Percentiles rank a stretch among this genome's conserved stretches.
phyloP scores from a whole-genome alignment of 2,329 filamentous ascomycete species.

The Diaporthe australafricana region DNA sequence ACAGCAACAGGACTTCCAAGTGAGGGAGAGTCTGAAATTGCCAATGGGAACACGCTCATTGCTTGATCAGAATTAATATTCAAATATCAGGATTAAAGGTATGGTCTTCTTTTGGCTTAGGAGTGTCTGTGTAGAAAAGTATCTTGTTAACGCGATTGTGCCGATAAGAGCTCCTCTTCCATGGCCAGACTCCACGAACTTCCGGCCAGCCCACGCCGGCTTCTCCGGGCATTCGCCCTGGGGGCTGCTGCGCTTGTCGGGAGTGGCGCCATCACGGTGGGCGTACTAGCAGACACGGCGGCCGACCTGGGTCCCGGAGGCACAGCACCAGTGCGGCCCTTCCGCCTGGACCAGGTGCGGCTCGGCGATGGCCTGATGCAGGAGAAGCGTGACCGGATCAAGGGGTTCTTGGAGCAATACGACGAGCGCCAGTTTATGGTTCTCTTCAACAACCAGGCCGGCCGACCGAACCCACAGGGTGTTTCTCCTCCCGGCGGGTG shows the following conservation, averaged over 20 bases:
- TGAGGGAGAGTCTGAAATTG: not conserved
- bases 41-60: not conserved
- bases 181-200: not conserved
- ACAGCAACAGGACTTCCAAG: not conserved
- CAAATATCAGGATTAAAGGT: not conserved
- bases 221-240: not conserved
- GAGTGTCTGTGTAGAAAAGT: not conserved
- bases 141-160: not conserved
- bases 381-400: slow-evolving; percentile 49
- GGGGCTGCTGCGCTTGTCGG: slow-evolving; percentile 4
- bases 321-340: slow-evolving; percentile 47
- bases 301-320: slow-evolving; percentile 44
- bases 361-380: slow-evolving; percentile 46
- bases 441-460: slow-evolving; percentile 48
- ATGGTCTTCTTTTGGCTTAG: not conserved
- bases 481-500: slow-evolving; percentile 46
- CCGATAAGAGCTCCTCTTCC: not conserved
- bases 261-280: not conserved
- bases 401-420: slow-evolving; percentile 44
- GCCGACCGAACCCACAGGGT: slow-evolving; percentile 43
- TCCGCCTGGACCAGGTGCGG: slow-evolving; percentile 47
- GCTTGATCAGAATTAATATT: not conserved
- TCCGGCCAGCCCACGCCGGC: not conserved
- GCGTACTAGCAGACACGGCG: slow-evolving; percentile 18
- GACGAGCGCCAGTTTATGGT: slow-evolving; percentile 47